Evolutionary conservation across 805 yeast species (phyloP).

Genomic region (Priceomyces carsonii): DNA sequence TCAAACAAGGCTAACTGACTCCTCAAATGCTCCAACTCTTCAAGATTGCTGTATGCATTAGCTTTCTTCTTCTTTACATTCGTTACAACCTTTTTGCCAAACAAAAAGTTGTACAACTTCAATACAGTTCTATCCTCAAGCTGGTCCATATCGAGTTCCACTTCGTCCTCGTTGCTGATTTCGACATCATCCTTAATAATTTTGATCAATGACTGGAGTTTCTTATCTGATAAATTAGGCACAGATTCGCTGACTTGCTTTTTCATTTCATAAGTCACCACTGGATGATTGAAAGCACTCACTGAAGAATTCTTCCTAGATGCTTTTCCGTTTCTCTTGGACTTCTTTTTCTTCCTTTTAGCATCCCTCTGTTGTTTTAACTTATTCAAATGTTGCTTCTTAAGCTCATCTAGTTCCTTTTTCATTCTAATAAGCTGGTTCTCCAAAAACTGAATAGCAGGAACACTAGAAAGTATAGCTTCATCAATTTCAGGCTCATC

Average conservation of each 20-base stretch:
- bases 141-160: constrained; percentile 94
- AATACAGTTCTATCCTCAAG: constrained; percentile 80
- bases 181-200: constrained; percentile 74
- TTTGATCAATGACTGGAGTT: constrained; percentile 77
- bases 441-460: constrained; percentile 87
- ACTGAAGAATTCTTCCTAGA: constrained; percentile 23
- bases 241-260: constrained; percentile 88
- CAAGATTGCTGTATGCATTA: constrained; percentile 30
- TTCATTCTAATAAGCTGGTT: constrained; percentile 85
- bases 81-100: constrained; percentile 40
- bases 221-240: constrained; percentile 72
- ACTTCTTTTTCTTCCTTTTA: constrained; percentile 44
- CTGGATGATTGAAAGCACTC: constrained; percentile 29
- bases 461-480: constrained; percentile 63
- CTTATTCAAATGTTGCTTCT: constrained; percentile 71
- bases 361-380: constrained; percentile 62
- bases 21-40: constrained; percentile 66
- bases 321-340: constrained; percentile 34
- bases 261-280: constrained; percentile 93
- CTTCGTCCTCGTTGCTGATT: constrained; percentile 74
- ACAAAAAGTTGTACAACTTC: constrained; percentile 80
- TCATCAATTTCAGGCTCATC: constrained; percentile 60
- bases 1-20: constrained; percentile 49
- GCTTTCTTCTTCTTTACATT: constrained; percentile 32
- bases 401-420: constrained; percentile 77